Conservation (phyloP, 169 alveolate genomes). For the Plasmodium relictum region DNA sequence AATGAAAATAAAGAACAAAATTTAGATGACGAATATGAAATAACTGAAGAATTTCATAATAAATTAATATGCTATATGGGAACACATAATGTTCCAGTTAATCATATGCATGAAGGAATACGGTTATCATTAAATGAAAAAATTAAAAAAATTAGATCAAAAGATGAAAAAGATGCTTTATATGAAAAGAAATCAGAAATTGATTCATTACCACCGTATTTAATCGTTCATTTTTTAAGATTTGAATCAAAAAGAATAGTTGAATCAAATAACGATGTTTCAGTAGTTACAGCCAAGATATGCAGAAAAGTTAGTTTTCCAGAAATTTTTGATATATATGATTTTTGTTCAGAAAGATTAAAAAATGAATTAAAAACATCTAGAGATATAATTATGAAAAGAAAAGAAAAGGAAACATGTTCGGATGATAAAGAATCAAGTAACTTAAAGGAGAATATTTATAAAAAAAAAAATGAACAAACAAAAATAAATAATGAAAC, state of each 20-base stretch:
- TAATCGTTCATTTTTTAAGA: slow-evolving; percentile 95
- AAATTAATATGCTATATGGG: slow-evolving; percentile 89
- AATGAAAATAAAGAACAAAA: neutral
- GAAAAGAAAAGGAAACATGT: slow-evolving; percentile 71
- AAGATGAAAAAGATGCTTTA: slow-evolving; percentile 86
- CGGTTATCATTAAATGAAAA: slow-evolving; percentile 91
- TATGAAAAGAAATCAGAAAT: slow-evolving; percentile 91
- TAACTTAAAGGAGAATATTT: too few species aligned
- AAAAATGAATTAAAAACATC: slow-evolving; percentile 85
- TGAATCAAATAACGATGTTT: slow-evolving; percentile 88
- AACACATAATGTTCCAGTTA: slow-evolving; percentile 90
- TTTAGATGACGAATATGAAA: slow-evolving; percentile 9
- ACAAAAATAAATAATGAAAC: neutral
- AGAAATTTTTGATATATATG: slow-evolving; percentile 92
- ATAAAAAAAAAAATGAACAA: too few species aligned
- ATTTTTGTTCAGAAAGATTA: slow-evolving; percentile 93
- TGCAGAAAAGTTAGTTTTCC: slow-evolving; percentile 95
- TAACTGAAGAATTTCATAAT: slow-evolving; percentile 54
- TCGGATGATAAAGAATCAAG: neutral
- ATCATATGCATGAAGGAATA: slow-evolving; percentile 93
- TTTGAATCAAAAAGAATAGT: slow-evolving; percentile 95
- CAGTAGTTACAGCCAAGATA: slow-evolving; percentile 96
- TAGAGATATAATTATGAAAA: slow-evolving; percentile 87
- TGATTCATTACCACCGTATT: slow-evolving; percentile 93
- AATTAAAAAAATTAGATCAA: slow-evolving; percentile 89